Percentiles rank a stretch among this genome's conserved stretches.
These are phyloP conservation scores for Hibiscus trionum DNA, from an alignment of 345 rosid species.

Conservation along the genomic window DNA sequence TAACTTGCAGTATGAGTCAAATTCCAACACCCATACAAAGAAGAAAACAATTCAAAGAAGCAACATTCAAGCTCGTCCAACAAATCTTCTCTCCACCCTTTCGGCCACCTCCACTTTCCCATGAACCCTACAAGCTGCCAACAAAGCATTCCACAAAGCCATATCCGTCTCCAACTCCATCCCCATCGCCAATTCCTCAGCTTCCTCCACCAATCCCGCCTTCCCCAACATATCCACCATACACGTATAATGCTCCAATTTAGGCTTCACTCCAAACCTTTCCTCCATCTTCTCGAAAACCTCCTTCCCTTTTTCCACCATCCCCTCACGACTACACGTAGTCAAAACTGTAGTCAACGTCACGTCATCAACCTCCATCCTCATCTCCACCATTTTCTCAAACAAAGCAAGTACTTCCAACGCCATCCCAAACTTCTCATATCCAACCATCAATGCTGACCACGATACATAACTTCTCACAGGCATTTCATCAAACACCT, in stretches of 20 bases:
- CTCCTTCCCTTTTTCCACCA: conserved; percentile 26
- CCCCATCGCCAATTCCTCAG: conserved; percentile 22
- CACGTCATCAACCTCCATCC: conserved; percentile 21
- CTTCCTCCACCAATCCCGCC: conserved; percentile 28
- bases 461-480: conserved; percentile 26
- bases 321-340: conserved; percentile 27
- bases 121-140: neutral
- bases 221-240: conserved; percentile 34
- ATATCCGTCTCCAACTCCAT: conserved; percentile 25
- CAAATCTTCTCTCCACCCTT: conserved; percentile 16
- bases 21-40: neutral
- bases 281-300: conserved; percentile 22
- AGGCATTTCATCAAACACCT: conserved; percentile 29
- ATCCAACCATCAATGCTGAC: conserved; percentile 23
- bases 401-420: conserved; percentile 24
- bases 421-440: conserved; percentile 6
- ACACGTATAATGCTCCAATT: conserved; percentile 31
- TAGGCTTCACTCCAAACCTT: conserved; percentile 27
- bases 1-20: neutral
- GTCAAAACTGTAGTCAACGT: conserved; percentile 22
- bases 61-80: neutral
- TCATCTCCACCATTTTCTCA: conserved; percentile 22
- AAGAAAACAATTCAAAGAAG: neutral
- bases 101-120: conserved; percentile 13
- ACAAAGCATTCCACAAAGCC: conserved; percentile 11